Conservation (phyloP, 768 basidiomycete species). For the Mycena polygramma region DNA sequence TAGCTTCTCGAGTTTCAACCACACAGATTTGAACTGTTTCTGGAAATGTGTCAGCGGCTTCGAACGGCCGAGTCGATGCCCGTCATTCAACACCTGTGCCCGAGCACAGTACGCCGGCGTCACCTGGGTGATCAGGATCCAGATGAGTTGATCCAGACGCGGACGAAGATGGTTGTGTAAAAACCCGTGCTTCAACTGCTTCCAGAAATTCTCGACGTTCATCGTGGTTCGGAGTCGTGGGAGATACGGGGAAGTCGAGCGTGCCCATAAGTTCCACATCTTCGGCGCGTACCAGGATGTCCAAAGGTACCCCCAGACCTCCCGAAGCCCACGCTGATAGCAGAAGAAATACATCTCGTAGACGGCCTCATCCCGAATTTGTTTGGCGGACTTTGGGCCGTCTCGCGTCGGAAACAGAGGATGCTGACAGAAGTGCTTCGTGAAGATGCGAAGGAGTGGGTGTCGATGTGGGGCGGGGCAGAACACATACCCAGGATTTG, state of each 20-base stretch:
- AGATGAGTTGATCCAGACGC: constrained; percentile 41
- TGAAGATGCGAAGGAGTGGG: constrained; percentile 39
- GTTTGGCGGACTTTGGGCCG: constrained; percentile 23
- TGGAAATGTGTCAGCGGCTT: constrained; percentile 43
- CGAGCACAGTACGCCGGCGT: constrained; percentile 41
- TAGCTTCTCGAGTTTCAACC: constrained; percentile 30
- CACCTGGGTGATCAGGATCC: constrained; percentile 45
- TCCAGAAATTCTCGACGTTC: constrained; percentile 21
- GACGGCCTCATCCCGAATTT: constrained; percentile 38
- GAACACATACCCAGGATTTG: constrained; percentile 42
- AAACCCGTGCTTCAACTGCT: constrained; percentile 39
- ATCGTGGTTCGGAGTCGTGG: constrained; percentile 40
- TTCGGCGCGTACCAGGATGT: constrained; percentile 46
- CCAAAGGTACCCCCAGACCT: constrained; percentile 46
- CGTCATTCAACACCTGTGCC: constrained; percentile 31
- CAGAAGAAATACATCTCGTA: constrained; percentile 45
- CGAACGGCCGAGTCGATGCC: constrained; percentile 39
- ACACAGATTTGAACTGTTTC: constrained; percentile 41
- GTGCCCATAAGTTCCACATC: constrained; percentile 51
- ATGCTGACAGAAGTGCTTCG: constrained; percentile 45
- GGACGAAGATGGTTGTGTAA: constrained; percentile 38
- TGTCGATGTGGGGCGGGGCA: constrained; percentile 46
- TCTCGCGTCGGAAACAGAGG: constrained; percentile 37
- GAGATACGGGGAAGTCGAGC: constrained; percentile 35
- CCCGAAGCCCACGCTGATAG: constrained; percentile 25